Conservation (phyloP, 177 flowering plant genomes). For the Tripterygium wilfordii region DNA sequence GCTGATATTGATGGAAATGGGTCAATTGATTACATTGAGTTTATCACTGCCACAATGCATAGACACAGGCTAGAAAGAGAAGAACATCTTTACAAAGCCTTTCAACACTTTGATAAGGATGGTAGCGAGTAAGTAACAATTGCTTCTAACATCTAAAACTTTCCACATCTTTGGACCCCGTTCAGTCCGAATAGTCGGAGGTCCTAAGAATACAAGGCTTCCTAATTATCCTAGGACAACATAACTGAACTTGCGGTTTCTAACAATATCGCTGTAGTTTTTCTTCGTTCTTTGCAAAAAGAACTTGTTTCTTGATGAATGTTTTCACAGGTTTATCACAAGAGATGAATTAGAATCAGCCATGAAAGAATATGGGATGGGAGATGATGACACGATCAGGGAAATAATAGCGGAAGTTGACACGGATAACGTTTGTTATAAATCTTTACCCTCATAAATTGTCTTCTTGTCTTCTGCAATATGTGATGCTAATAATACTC, state of each 20-base stretch:
- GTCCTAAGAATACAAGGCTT: too few relatives aligned
- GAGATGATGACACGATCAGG: constrained; percentile 59
- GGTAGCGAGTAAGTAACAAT: constrained; percentile 80
- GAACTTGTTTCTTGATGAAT: background rate
- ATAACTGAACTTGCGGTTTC: background rate
- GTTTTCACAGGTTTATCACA: constrained; percentile 60
- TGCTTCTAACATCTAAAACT: too few relatives aligned
- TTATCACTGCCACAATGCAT: constrained; percentile 93
- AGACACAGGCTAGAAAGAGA: constrained; percentile 80
- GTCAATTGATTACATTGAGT: constrained; percentile 83
- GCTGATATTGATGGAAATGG: constrained; percentile 97
- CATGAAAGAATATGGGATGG: constrained; percentile 79
- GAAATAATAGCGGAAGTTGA: constrained; percentile 90
- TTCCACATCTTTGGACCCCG: too few relatives aligned
- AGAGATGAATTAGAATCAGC: constrained; percentile 76
- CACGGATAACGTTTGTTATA: constrained; percentile 61
- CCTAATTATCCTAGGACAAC: too few relatives aligned
- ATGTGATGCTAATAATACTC: background rate
- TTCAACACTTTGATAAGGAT: constrained; percentile 82
- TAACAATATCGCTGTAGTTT: background rate
- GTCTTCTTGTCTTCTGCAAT: background rate
- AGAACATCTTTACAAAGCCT: constrained; percentile 77
- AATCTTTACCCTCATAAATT: background rate
- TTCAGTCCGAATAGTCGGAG: too few relatives aligned
- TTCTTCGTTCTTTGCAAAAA: background rate